Base-by-base conservation (phyloP, 768 basidiomycete species). In the Coprinopsis marcescibilis region DNA sequence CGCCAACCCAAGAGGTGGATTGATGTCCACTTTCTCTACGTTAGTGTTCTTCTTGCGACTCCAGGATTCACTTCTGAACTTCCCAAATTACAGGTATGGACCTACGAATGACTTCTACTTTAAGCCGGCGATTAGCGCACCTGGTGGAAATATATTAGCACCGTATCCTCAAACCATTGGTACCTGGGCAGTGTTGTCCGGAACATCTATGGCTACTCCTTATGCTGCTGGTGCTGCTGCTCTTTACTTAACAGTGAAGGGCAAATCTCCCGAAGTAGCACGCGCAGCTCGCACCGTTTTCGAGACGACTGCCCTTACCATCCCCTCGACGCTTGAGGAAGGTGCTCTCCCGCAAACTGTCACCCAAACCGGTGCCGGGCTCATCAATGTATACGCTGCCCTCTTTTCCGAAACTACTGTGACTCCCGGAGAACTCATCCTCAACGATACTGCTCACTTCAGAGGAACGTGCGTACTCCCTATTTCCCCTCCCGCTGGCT, bases 401-500 rank as follows among this genome's bases (percentile, higher is more conserved):
- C 61, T 83, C 32, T 68, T 72, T 41, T 63, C 71, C 1, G 69
- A 66, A 1, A 71, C 78, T 2, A 51, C 73, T 29, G 59, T 83
- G 25, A 66, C 71, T 3, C 78, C 78, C 5, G 67, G 70, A 5
- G 70, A 80, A 54, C 64, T 83, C 15, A 54, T 75, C 37, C 61
- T 81, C 26, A 83, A 85, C 54, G 81, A 83, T 57, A 83, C 81
- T 2, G 68, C 74, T 7, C 65, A 80, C 55, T 75, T 75, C 56
- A 55, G 61, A 32, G 56, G 60, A 19, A 41, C 51, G 73, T 73
- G 52, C 55, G 71, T 64, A 20, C 12, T n/a, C 11, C 60, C 35
- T 30, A 15, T n/a, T 24, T 13, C n/a, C n/a, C 13, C 11, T 13
- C 30, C 11, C 40, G 14, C 15, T 21, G 21, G 41, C 12, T 37